These are phyloP conservation scores for Cladorrhinum samala DNA, from an alignment of 495 filamentous ascomycete genomes.

Conservation along the genomic window DNA sequence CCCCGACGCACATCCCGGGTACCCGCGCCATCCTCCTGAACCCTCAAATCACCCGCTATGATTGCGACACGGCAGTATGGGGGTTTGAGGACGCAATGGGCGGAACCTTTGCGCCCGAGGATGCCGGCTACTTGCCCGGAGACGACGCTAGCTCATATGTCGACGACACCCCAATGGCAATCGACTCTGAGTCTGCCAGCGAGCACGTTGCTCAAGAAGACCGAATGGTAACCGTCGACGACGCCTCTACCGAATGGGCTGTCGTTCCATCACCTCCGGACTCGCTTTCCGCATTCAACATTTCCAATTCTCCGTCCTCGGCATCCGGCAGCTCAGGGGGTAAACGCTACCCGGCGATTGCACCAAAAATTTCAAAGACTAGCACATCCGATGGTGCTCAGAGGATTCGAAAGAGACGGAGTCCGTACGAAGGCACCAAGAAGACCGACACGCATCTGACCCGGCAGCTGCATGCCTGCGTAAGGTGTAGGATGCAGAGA, in stretches of 20 bases:
- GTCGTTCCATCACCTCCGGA: conserved; percentile 13
- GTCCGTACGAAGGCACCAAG: conserved; percentile 23
- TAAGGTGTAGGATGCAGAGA: conserved; percentile 33
- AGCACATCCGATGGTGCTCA: conserved; percentile 9
- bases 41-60: conserved; percentile 17
- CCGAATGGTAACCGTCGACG: conserved; percentile 6
- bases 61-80: conserved; percentile 18
- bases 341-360: conserved; percentile 17
- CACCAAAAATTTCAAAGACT: conserved; percentile 10
- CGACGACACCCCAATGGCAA: conserved; percentile 7
- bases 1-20: too few species aligned
- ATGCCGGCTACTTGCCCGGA: background rate
- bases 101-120: background rate
- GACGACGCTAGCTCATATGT: conserved; percentile 15
- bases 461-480: conserved; percentile 29
- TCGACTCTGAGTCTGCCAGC: conserved; percentile 8
- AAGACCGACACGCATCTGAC: conserved; percentile 28
- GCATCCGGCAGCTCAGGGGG: conserved; percentile 9
- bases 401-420: conserved; percentile 24
- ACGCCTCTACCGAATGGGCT: conserved; percentile 18
- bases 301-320: conserved; percentile 9
- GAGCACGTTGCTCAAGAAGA: conserved; percentile 6
- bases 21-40: conserved; percentile 20
- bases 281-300: conserved; percentile 8
- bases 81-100: conserved; percentile 2